phyloP scores from a whole-genome alignment of 306 rosid genomes.

The Fragaria vesca region DNA sequence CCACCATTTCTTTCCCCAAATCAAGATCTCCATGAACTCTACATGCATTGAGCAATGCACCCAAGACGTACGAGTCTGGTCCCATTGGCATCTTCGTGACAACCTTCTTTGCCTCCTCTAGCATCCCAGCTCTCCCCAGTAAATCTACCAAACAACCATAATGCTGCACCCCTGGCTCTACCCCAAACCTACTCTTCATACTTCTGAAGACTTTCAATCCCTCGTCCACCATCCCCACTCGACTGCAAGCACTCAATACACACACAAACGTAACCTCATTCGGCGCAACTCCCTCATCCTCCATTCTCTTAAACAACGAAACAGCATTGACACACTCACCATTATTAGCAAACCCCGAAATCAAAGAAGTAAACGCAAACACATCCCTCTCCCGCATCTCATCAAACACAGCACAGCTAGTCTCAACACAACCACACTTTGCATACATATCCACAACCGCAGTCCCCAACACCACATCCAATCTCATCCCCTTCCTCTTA shows the following conservation, averaged over 20 bases:
- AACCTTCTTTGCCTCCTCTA: slow-evolving; percentile 43
- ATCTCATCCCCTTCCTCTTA: slow-evolving; percentile 27
- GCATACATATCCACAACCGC: slow-evolving; percentile 50
- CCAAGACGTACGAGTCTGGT: slow-evolving; percentile 46
- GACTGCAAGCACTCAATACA: slow-evolving; percentile 51
- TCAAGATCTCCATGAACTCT: slow-evolving; percentile 41
- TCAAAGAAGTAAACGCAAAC: slow-evolving; percentile 46
- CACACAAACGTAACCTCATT: slow-evolving; percentile 48
- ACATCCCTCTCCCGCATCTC: slow-evolving; percentile 39
- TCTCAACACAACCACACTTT: slow-evolving; percentile 43
- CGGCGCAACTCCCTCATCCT: slow-evolving; percentile 34
- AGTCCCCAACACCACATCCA: slow-evolving; percentile 41
- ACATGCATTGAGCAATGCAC: slow-evolving; percentile 53
- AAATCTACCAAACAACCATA: slow-evolving; percentile 57
- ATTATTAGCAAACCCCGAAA: slow-evolving; percentile 45
- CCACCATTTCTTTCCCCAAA: slow-evolving; percentile 35
- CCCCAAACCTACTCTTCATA: slow-evolving; percentile 29
- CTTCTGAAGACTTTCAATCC: slow-evolving; percentile 40
- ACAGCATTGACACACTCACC: slow-evolving; percentile 39
- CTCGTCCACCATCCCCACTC: slow-evolving; percentile 42
- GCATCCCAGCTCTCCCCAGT: slow-evolving; percentile 46
- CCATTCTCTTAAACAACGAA: slow-evolving; percentile 37
- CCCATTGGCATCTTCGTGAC: slow-evolving; percentile 41
- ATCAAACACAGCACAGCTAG: slow-evolving; percentile 33
- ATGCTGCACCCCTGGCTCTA: slow-evolving; percentile 41